Base-by-base conservation (phyloP, 2,329 filamentous ascomycete genomes). In the Passalora sequoiae region DNA sequence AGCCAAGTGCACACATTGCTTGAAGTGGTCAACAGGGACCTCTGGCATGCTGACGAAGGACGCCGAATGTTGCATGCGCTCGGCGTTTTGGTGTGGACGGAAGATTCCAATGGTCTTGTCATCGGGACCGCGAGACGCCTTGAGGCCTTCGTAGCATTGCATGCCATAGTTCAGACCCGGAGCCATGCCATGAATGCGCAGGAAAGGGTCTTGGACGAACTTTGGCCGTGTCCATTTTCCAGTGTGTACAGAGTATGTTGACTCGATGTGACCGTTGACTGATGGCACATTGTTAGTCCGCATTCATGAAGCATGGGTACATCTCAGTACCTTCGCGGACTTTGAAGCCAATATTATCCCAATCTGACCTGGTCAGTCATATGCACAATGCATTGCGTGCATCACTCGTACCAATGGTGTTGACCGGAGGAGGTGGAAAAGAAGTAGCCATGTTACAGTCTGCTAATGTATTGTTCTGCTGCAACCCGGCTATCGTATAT, bases 71-170 rank as follows among this genome's bases (percentile, higher is more conserved):
- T 88, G 84, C 74, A 97, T 80, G 47, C 91, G 86, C 30, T 71
- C 68, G 27, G 89, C 92, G 66, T 97, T 97, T 62, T 83, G 81
- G 60, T 83, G 76, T 0, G 91, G 86, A 4, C 91, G 84, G 79
- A 97, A 97, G 65, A 97, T 79, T 63, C 81, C 80, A 69, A 97
- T 89, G 47, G 70, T 68, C 47, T 73, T 64, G 65, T 84, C 79
- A 45, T 76, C 72, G 13, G 88, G 85, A 2, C 76, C 73, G 51
- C 91, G 88, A 77, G 96, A 96, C 43, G 91, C 89, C 69, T 97
- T 97, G 65, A 97, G 81, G n/a, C 92, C 92, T 66, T 98, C 92
- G 73, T 94, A 98, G 59, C 88, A 91, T 71, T 97, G 92, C 64
- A 95, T 89, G 46, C 91, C 89, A 67, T 98, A 98, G 76, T 98